Evolutionary conservation across 2,329 filamentous ascomycete genomes (phyloP).

Genomic region (Tolypocladium pustulatum): DNA sequence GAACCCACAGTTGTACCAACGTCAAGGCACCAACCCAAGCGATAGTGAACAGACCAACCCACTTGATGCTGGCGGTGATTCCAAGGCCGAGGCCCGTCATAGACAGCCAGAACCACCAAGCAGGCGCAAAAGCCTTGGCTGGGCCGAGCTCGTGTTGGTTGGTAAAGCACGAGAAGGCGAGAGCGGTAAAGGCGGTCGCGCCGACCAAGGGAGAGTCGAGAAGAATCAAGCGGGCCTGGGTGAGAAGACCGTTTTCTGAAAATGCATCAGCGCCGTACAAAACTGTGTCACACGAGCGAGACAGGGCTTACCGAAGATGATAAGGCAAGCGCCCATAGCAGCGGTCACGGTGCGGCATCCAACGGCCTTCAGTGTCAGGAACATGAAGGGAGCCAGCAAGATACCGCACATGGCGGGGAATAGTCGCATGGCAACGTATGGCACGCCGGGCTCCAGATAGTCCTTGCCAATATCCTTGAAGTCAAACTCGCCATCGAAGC

Average conservation of each 20-base stretch:
- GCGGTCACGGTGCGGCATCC: constrained; percentile 84
- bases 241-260: constrained; percentile 89
- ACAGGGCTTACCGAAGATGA: constrained; percentile 71
- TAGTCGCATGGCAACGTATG: constrained; percentile 95
- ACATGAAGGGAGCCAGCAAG: constrained; percentile 82
- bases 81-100: constrained; percentile 81
- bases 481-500: constrained; percentile 91
- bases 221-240: constrained; percentile 89
- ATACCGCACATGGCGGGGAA: constrained; percentile 86
- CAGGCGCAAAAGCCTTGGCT: constrained; percentile 71
- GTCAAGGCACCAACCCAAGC: constrained; percentile 95
- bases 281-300: neutral
- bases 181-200: constrained; percentile 82
- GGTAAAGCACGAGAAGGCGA: constrained; percentile 85
- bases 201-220: constrained; percentile 92
- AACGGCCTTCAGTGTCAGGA: constrained; percentile 81
- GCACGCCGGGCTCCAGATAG: constrained; percentile 87
- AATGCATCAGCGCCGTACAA: constrained; percentile 14
- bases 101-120: constrained; percentile 97
- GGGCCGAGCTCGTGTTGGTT: constrained; percentile 96
- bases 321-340: constrained; percentile 68
- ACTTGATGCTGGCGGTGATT: constrained; percentile 91
- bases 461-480: constrained; percentile 99
- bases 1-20: constrained; percentile 83
- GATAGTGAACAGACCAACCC: constrained; percentile 97